A percentile compares a stretch with the other conserved stretches of the same genome.
phyloP scores from a whole-genome alignment of 441 rosid species.

The Erodium moschatum region DNA sequence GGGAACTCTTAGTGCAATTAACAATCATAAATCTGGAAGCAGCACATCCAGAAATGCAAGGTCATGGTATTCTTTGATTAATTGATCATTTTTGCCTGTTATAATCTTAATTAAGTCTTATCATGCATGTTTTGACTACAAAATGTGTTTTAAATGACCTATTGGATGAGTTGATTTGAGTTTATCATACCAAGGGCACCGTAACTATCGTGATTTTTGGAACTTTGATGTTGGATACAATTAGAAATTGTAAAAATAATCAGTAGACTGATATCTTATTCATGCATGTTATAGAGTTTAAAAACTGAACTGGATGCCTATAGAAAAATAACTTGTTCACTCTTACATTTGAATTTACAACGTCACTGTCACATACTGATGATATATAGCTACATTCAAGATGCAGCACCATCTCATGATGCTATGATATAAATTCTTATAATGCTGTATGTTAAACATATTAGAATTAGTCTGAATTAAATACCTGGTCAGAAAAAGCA shows the following conservation, averaged over 20 bases:
- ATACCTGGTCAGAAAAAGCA: background rate
- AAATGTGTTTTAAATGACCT: background rate
- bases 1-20: background rate
- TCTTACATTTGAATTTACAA: too few species aligned
- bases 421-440: background rate
- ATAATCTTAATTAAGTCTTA: too few species aligned
- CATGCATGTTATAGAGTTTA: background rate
- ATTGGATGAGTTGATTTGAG: background rate
- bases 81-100: too few species aligned
- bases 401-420: too few species aligned
- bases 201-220: background rate
- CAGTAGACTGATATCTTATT: background rate
- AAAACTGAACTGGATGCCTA: too few species aligned
- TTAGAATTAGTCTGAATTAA: background rate
- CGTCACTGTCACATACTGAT: too few species aligned
- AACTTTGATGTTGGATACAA: background rate
- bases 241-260: background rate
- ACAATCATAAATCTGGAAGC: background rate
- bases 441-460: background rate
- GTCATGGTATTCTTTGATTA: background rate
- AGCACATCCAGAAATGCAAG: background rate
- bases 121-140: background rate
- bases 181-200: background rate
- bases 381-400: too few species aligned
- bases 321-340: too few species aligned